Conservation (phyloP, 495 filamentous ascomycete genomes). For the Talaromyces nanjingensis region DNA sequence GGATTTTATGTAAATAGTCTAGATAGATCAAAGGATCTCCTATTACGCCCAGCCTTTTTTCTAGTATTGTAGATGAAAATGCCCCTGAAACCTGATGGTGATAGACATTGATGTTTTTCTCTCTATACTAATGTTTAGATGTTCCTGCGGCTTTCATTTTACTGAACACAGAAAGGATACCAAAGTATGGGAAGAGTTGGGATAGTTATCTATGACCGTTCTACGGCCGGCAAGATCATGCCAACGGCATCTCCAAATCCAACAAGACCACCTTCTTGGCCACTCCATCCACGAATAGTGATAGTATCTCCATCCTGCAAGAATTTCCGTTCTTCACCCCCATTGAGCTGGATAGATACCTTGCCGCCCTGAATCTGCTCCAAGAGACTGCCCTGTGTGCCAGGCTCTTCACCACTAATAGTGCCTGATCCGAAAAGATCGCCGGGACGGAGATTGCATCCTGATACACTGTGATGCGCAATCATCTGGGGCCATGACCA, state of each 20-base stretch:
- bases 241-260: conserved; percentile 70
- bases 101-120: too few relatives aligned
- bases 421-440: conserved; percentile 88
- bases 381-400: conserved; percentile 65
- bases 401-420: conserved; percentile 65
- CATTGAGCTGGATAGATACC: conserved; percentile 55
- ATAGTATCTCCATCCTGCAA: conserved; percentile 81
- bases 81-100: neutral
- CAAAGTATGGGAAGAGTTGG: neutral
- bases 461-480: conserved; percentile 80
- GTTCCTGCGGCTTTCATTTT: neutral
- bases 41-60: too few relatives aligned
- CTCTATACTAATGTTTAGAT: too few relatives aligned
- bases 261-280: conserved; percentile 49
- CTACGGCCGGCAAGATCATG: conserved; percentile 39
- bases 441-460: conserved; percentile 73
- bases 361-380: conserved; percentile 69
- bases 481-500: conserved; percentile 95
- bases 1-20: neutral
- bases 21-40: too few relatives aligned
- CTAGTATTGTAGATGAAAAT: too few relatives aligned
- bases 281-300: conserved; percentile 60
- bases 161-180: neutral
- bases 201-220: neutral
- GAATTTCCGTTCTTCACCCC: conserved; percentile 66